Percentiles rank a stretch among this genome's conserved stretches.
Conservation (phyloP, 2,329 filamentous ascomycete genomes). For the Phyllosticta citribraziliensis region DNA sequence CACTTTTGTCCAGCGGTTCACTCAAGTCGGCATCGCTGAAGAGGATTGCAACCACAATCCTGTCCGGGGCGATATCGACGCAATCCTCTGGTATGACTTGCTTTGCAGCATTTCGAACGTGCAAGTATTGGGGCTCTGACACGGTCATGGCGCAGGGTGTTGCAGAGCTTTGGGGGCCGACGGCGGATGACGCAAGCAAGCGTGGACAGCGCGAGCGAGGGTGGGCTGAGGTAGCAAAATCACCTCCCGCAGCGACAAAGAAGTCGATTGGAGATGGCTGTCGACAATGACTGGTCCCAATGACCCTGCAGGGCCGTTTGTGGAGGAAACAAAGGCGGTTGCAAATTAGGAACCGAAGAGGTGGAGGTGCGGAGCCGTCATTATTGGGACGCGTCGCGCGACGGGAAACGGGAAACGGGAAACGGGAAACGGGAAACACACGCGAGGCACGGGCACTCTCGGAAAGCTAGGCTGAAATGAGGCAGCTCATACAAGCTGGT, state of each 20-base stretch:
- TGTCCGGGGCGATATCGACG: conserved; percentile 14
- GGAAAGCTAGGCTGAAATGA: too few species aligned
- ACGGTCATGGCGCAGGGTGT: not conserved
- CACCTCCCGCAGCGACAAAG: too few species aligned
- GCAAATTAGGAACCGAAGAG: not conserved
- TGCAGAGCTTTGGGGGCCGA: not conserved
- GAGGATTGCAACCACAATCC: conserved; percentile 28
- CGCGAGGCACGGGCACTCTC: too few species aligned
- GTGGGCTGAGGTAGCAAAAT: not conserved
- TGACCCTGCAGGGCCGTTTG: not conserved
- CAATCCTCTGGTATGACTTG: not conserved
- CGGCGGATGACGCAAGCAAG: not conserved
- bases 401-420: not conserved
- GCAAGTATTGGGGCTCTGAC: not conserved
- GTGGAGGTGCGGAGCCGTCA: not conserved
- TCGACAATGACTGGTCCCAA: not conserved
- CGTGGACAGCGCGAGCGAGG: not conserved
- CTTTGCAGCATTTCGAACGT: not conserved
- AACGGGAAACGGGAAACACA: not conserved
- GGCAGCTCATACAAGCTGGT: too few species aligned
- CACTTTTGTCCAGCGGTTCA: conserved; percentile 13
- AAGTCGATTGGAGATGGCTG: not conserved
- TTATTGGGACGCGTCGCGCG: not conserved
- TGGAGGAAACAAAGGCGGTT: not conserved
- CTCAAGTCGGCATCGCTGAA: conserved; percentile 14